Percentiles rank a stretch among this genome's conserved stretches.
Conservation (phyloP, 257 asterid species). For the Solanum bukasovii region DNA sequence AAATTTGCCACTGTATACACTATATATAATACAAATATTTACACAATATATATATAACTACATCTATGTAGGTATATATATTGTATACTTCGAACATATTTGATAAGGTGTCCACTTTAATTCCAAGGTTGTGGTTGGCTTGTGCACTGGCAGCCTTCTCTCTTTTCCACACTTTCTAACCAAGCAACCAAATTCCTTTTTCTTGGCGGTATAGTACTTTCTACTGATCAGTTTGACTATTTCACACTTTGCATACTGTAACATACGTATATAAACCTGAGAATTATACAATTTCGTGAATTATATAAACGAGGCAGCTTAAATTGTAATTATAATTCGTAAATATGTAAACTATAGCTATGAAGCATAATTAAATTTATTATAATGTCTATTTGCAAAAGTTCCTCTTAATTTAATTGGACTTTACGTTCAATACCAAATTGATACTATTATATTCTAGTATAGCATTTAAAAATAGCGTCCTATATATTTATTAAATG, state of each 20-base stretch:
- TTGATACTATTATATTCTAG: not conserved
- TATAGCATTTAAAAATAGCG: not conserved
- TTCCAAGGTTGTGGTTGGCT: not conserved
- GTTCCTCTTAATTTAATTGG: not conserved
- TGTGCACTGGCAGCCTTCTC: not conserved
- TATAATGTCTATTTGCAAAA: no score
- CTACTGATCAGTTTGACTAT: not conserved
- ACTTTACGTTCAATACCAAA: not conserved
- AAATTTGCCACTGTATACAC: no score
- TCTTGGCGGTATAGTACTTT: not conserved
- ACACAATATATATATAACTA: not conserved
- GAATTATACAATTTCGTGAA: accelerated
- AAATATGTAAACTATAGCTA: no score
- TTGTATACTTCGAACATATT: not conserved
- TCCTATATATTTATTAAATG: not conserved
- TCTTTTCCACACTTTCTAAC: not conserved
- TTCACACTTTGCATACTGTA: not conserved
- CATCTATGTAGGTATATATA: not conserved
- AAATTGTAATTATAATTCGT: accelerated
- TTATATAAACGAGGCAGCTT: accelerated
- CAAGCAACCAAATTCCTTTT: not conserved
- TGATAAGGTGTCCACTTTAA: not conserved
- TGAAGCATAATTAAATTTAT: no score
- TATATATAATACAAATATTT: no score
- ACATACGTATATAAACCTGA: no score